These are phyloP conservation scores for Agrocybe praecox DNA, from an alignment of 768 basidiomycete genomes.

Conservation along the genomic window DNA sequence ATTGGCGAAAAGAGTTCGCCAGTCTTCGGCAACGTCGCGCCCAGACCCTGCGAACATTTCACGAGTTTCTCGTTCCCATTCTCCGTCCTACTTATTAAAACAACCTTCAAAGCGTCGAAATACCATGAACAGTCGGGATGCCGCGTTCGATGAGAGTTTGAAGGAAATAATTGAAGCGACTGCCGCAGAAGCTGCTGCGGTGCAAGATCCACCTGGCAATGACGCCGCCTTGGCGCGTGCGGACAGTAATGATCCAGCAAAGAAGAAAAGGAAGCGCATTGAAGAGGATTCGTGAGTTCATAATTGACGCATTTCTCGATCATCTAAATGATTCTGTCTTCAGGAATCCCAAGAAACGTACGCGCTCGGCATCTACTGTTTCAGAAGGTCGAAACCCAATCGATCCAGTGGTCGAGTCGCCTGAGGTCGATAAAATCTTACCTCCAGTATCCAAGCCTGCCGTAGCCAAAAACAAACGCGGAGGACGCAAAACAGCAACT, in stretches of 20 bases:
- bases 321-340: conserved; percentile 10
- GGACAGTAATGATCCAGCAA: conserved; percentile 54
- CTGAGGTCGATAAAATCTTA: conserved; percentile 27
- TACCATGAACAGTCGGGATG: conserved; percentile 98
- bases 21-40: conserved; percentile 65
- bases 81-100: conserved; percentile 57
- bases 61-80: conserved; percentile 77
- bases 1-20: conserved; percentile 63
- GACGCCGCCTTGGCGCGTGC: conserved; percentile 38
- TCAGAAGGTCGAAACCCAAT: conserved; percentile 57
- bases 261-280: conserved; percentile 75
- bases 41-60: conserved; percentile 48
- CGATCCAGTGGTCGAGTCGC: conserved; percentile 45
- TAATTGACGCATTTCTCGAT: not conserved
- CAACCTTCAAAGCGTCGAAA: conserved; percentile 86
- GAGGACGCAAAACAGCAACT: conserved; percentile 40
- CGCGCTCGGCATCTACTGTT: conserved; percentile 71
- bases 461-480: conserved; percentile 42
- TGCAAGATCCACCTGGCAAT: conserved; percentile 43
- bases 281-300: conserved; percentile 70
- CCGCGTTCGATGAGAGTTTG: conserved; percentile 87
- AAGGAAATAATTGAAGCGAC: conserved; percentile 77
- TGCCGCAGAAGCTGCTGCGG: conserved; percentile 68
- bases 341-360: conserved; percentile 67
- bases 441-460: conserved; percentile 26